Conservation (phyloP, 129 eudicot species). For the Apium graveolens region DNA sequence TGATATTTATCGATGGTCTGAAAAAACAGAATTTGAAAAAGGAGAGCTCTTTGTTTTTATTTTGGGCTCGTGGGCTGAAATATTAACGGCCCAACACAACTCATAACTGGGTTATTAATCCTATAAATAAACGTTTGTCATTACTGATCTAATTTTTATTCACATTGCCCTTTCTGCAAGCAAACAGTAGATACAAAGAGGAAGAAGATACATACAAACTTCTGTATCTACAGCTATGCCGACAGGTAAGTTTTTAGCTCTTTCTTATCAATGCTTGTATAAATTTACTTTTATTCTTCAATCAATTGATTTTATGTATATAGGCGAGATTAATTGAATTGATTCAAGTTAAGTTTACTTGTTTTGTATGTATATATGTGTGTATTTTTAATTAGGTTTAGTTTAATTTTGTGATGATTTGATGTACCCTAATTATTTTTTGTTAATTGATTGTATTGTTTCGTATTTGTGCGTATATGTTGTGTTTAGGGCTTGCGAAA, state of each 20-base stretch:
- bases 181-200: neutral
- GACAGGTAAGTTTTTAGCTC: neutral
- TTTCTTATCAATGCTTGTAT: neutral
- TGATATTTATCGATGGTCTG: too few relatives aligned
- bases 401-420: neutral
- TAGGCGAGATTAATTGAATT: neutral
- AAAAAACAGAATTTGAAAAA: too few relatives aligned
- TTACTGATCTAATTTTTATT: too few relatives aligned
- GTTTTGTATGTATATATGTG: neutral
- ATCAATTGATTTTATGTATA: neutral
- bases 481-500: neutral
- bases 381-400: neutral
- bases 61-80: too few relatives aligned
- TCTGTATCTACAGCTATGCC: neutral
- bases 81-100: neutral
- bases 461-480: neutral
- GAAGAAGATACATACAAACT: neutral
- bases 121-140: too few relatives aligned
- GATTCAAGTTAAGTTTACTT: too few relatives aligned
- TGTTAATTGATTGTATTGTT: neutral
- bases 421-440: neutral
- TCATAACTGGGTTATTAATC: neutral
- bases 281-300: neutral
- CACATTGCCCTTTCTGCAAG: neutral
- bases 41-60: too few relatives aligned